Evolutionary conservation across 2,329 filamentous ascomycete genomes (phyloP).

Genomic region (Claviceps sp.): DNA sequence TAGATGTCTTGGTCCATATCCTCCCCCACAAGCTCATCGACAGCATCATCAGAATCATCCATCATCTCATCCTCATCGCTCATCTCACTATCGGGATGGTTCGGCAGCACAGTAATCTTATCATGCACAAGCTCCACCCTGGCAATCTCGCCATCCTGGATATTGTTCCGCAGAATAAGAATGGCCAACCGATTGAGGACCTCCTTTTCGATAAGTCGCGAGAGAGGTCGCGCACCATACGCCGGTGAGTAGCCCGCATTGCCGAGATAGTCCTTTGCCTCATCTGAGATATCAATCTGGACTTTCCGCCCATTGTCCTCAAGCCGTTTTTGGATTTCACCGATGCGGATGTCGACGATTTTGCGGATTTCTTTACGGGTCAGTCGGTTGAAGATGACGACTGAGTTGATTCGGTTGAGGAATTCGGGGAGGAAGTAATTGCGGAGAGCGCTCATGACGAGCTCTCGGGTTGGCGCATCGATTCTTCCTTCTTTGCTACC

Average conservation of each 20-base stretch:
- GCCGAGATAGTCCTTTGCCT: constrained; percentile 88
- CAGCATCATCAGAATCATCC: constrained; percentile 58
- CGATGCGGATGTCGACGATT: constrained; percentile 83
- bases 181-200: constrained; percentile 89
- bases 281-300: constrained; percentile 63
- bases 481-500: constrained; percentile 70
- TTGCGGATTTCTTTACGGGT: constrained; percentile 79
- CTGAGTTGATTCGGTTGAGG: constrained; percentile 91
- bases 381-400: constrained; percentile 96
- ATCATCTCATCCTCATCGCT: constrained; percentile 60
- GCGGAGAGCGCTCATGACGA: constrained; percentile 82
- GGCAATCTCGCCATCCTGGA: constrained; percentile 76
- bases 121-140: constrained; percentile 67
- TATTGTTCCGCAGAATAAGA: constrained; percentile 71
- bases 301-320: constrained; percentile 74
- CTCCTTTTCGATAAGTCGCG: constrained; percentile 89
- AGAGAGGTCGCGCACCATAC: constrained; percentile 82
- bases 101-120: constrained; percentile 68
- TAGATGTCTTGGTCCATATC: constrained; percentile 47
- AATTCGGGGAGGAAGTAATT: constrained; percentile 98
- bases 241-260: constrained; percentile 86
- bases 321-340: constrained; percentile 87
- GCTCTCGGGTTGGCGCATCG: constrained; percentile 69
- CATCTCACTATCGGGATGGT: constrained; percentile 53
- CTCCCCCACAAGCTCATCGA: constrained; percentile 52